A percentile compares a stretch with the other conserved stretches of the same genome.
Evolutionary conservation across 192 early-diverging fungal species (phyloP).

Genomic region (Thoreauomyces humboldtii): DNA sequence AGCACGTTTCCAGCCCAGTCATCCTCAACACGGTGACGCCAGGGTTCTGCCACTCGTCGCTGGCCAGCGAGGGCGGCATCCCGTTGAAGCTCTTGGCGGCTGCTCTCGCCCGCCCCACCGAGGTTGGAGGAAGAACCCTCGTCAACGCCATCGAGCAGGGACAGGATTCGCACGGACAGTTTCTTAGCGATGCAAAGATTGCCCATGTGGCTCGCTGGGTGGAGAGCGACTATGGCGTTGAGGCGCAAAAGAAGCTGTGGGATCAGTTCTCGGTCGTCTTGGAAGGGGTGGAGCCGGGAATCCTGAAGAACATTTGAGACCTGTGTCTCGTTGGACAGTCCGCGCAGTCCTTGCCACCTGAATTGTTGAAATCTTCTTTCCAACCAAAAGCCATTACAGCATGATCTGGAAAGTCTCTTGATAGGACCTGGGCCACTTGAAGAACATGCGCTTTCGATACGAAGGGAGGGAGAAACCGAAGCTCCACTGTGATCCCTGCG

Average conservation of each 20-base stretch:
- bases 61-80: neutral
- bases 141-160: neutral
- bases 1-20: neutral
- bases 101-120: neutral
- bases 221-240: neutral
- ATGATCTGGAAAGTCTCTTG: too few species aligned
- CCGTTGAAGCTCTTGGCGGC: neutral
- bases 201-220: neutral
- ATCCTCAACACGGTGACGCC: slow-evolving; percentile 19
- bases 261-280: neutral
- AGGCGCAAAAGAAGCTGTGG: slow-evolving; percentile 6
- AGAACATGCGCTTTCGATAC: too few species aligned
- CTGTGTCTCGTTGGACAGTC: too few species aligned
- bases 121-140: neutral
- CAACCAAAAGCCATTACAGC: too few species aligned
- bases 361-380: too few species aligned
- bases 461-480: too few species aligned
- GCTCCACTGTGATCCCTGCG: too few species aligned
- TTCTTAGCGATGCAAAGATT: neutral
- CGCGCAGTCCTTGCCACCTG: too few species aligned
- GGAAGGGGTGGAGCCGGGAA: neutral
- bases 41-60: slow-evolving; percentile 9
- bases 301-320: neutral
- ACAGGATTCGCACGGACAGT: neutral
- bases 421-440: too few species aligned